Evolutionary conservation across 1,284 basidiomycete genomes (phyloP).

Genomic region (Ceratobasidium sp.): DNA sequence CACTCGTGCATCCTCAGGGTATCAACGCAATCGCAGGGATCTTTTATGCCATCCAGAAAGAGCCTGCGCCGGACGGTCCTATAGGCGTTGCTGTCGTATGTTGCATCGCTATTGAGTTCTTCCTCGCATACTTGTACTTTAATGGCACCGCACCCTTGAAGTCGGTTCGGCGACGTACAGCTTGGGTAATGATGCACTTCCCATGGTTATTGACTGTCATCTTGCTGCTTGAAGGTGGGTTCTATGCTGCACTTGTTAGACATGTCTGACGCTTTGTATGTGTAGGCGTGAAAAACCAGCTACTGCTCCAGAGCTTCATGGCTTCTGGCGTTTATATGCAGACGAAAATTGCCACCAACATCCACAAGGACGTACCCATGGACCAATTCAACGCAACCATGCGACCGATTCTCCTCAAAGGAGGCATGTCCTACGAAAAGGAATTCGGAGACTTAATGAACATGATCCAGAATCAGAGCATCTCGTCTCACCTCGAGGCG

Average conservation of each 20-base stretch:
- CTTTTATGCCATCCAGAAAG: constrained; percentile 23
- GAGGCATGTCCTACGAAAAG: neutral
- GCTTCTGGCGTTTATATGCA: neutral
- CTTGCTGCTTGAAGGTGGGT: constrained; percentile 27
- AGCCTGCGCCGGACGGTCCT: constrained; percentile 5
- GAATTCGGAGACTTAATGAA: neutral
- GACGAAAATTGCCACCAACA: neutral
- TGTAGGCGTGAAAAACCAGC: constrained; percentile 40
- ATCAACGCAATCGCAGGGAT: constrained; percentile 43
- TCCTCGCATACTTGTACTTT: constrained; percentile 35
- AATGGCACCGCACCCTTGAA: constrained; percentile 21
- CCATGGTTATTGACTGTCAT: constrained; percentile 24
- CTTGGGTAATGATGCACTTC: constrained; percentile 23
- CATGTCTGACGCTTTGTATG: neutral
- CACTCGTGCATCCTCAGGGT: constrained; percentile 1
- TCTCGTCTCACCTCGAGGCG: neutral
- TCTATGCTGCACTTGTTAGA: neutral
- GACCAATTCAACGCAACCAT: constrained; percentile 15
- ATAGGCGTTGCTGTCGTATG: neutral
- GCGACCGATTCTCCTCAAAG: constrained; percentile 19
- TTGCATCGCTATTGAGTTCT: constrained; percentile 16
- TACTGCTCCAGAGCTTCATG: constrained; percentile 17
- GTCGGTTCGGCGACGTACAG: neutral
- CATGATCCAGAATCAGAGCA: neutral
- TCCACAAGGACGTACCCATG: neutral